phyloP scores from a whole-genome alignment of 805 yeast species.

The Wickerhamiella kurtzmanii region DNA sequence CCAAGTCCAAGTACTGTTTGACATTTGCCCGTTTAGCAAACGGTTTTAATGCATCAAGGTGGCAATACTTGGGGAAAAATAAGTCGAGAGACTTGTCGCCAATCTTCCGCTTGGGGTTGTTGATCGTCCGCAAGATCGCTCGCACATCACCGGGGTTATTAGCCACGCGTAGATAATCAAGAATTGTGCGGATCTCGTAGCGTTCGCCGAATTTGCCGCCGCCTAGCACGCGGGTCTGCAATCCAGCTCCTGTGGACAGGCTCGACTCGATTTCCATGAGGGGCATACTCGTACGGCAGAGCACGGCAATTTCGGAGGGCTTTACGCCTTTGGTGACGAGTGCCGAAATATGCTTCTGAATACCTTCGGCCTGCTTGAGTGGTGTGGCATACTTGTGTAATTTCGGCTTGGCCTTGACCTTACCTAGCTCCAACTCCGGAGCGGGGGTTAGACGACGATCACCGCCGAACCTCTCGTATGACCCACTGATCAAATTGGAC shows the following conservation, averaged over 20 bases:
- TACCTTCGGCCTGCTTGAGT: neutral
- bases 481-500: constrained; percentile 27
- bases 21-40: neutral
- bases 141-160: constrained; percentile 44
- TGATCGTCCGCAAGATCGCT: constrained; percentile 45
- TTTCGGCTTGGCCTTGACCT: neutral
- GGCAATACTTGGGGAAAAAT: constrained; percentile 15
- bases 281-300: constrained; percentile 52
- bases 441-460: constrained; percentile 31
- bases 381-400: neutral
- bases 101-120: constrained; percentile 51
- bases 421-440: constrained; percentile 31
- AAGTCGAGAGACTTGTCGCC: constrained; percentile 41
- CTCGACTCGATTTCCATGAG: constrained; percentile 54
- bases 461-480: constrained; percentile 1
- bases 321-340: constrained; percentile 33
- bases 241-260: constrained; percentile 33
- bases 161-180: constrained; percentile 54
- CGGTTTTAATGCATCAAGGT: neutral
- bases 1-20: neutral
- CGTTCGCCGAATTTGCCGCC: constrained; percentile 75
- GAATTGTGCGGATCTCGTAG: constrained; percentile 47
- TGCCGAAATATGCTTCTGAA: constrained; percentile 39
- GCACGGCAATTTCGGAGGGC: constrained; percentile 54
- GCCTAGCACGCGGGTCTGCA: constrained; percentile 56